Evolutionary conservation across 768 basidiomycete genomes (phyloP), one percentile per base, ranked within the genome.

Genomic region (Neoboletus subvelutipes): DNA sequence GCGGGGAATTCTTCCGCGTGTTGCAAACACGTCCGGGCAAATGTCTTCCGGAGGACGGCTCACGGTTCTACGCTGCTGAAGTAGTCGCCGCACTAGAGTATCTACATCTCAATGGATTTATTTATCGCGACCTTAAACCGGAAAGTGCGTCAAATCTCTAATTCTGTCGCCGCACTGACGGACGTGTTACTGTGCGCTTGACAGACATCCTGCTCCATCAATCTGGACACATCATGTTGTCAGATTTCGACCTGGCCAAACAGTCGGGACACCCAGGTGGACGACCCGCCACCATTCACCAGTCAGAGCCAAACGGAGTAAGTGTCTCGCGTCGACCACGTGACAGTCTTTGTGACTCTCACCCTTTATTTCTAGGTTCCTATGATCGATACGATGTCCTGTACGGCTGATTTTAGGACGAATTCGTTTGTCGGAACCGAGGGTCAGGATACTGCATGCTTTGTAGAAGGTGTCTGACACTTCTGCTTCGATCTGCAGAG

Each of bases 341-440:
- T 33, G 37, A 22, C 45, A 10, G 36, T 15, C n/a, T 49, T 55
- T 58, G 50, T 59, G 26, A 64, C 43, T 24, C 50, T 41, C 45
- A 37, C 26, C 36, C 24, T 10, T 52, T 56, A 5, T 24, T 54
- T 65, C 50, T 68, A 95, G 94, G 81, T 91, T 34, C 94, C 94
- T 45, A 79, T 98, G 67, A 88, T 99, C 62, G 95, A 99, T 77
- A 99, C 97, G 17, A 90, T 93, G 80, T 90, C 91, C 49, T 98
- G 96, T 76, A 98, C 97, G 52, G 94, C 88, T 39, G 92, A 98
- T 76, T 97, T 98, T 76, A 83, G 96, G 72, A 98, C 97, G 22
- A 98, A 98, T 75, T 97, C 94, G 41, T 99, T 99, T 76, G 97
- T 99, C 64, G 97, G 97, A 28, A 99, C 97, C 28, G 97, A 99